Evolutionary conservation across 2,329 filamentous ascomycete genomes (phyloP), one percentile per base, ranked within the genome.

Genomic region (Trichophyton simii): DNA sequence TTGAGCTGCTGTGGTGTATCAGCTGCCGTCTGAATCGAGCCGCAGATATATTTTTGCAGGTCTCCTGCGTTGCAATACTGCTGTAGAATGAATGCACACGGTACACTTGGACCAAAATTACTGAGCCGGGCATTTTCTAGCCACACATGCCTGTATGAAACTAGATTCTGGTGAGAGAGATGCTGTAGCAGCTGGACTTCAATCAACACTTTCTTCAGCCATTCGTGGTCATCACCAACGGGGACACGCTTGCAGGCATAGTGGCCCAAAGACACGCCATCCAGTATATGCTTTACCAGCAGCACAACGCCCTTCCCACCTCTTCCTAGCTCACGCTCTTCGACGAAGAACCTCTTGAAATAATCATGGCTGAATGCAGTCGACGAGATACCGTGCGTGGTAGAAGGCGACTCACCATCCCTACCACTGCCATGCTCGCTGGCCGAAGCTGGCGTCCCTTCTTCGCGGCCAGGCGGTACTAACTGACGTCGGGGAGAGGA

Each of bases 221-320:
- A 96, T 64, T 86, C 85, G 69, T 96, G 92, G 68, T 97, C 89
- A 69, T 99, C 88, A 13, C 94, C 89, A 2, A 99, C 94, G 0
- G 94, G 95, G 0, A 99, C 91, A 54, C 95, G 85, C 75, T 99
- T 99, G 79, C 94, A 99, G 11, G 94, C 94, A 73, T 95, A 99
- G 65, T 94, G 83, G 1, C 94, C 94, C 1, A 99, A 79, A 36
- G 86, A 83, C 52, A 95, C 92, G 22, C 89, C 87, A 72, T 97
- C 94, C 62, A 99, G 84, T 66, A 95, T 82, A 75, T 99, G 94
- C 63, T 89, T 85, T 8, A 99, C 94, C n/a, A 97, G 80, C 55
- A 99, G 75, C 1, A 99, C 94, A 2, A 99, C 91, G 0, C 94
- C 94, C 71, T 96, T 96, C 2, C 95, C 94, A 22, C 95, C 94